These are phyloP conservation scores for Cyclostephanos invisitatus DNA, from an alignment of 108 stramenopile species.

Conservation along the genomic window DNA sequence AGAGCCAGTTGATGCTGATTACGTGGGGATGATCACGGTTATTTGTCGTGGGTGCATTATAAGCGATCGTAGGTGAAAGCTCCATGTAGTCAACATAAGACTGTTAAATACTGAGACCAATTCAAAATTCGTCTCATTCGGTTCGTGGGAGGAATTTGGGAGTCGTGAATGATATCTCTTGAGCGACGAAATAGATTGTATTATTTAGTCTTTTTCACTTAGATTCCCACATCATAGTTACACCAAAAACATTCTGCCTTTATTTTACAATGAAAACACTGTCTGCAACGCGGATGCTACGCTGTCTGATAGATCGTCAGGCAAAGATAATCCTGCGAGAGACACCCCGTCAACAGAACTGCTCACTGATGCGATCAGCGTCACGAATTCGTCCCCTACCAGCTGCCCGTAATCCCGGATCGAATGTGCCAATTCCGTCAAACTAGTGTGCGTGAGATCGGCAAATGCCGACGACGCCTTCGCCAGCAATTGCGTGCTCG, in stretches of 20 bases:
- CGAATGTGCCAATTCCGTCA: constrained; percentile 24
- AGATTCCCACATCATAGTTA: background rate
- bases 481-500: constrained; percentile 28
- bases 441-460: constrained; percentile 35
- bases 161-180: too few relatives aligned
- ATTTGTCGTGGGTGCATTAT: too few relatives aligned
- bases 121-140: too few relatives aligned
- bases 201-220: too few relatives aligned
- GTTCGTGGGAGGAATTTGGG: too few relatives aligned
- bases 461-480: constrained; percentile 23
- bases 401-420: constrained; percentile 33
- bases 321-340: background rate
- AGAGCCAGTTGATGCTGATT: too few relatives aligned
- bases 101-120: too few relatives aligned
- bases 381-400: constrained; percentile 34
- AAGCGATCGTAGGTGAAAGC: too few relatives aligned
- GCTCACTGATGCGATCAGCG: constrained; percentile 19
- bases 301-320: constrained; percentile 13
- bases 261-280: constrained; percentile 14
- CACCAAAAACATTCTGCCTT: background rate
- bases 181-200: too few relatives aligned
- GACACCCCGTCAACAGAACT: constrained; percentile 2
- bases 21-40: too few relatives aligned
- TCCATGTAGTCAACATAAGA: too few relatives aligned
- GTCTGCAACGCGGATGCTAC: constrained; percentile 30